phyloP scores from a whole-genome alignment of 164 flowering plant genomes.

The Malania oleifera region DNA sequence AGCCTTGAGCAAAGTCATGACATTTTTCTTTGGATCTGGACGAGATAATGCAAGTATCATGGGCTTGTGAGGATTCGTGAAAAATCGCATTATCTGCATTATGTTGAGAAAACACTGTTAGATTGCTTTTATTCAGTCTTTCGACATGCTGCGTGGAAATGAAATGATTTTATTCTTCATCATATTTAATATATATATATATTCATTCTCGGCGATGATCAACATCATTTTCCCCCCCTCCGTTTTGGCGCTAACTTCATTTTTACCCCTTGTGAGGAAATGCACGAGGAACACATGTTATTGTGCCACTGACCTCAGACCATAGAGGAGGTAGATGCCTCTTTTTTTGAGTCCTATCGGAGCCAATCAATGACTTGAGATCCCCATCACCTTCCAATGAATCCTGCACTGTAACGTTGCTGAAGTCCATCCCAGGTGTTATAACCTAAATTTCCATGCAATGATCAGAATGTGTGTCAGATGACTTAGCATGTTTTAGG shows the following conservation, averaged over 20 bases:
- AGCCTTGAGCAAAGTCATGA: constrained; percentile 72
- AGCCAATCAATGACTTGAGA: constrained; percentile 46
- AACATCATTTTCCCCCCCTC: too few relatives aligned
- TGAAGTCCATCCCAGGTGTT: constrained; percentile 92
- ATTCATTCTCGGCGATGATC: too few relatives aligned
- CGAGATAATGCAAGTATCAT: constrained; percentile 82
- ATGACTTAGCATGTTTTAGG: too few relatives aligned
- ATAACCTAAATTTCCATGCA: constrained; percentile 48
- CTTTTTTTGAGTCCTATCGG: constrained; percentile 43
- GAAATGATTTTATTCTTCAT: too few relatives aligned
- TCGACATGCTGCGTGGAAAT: too few relatives aligned
- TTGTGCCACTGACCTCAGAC: constrained; percentile 65
- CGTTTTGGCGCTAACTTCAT: too few relatives aligned
- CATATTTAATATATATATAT: too few relatives aligned
- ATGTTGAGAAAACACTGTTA: neutral
- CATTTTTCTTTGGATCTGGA: constrained; percentile 86
- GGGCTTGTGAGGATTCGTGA: constrained; percentile 84
- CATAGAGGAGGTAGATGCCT: constrained; percentile 63
- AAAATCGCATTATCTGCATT: constrained; percentile 75
- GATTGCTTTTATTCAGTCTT: too few relatives aligned
- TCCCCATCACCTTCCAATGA: constrained; percentile 55
- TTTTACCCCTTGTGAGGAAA: too few relatives aligned
- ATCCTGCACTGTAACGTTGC: constrained; percentile 51
- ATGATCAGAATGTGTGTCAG: too few relatives aligned
- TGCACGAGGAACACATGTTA: too few relatives aligned